Base-by-base conservation (phyloP, 495 filamentous ascomycete genomes). In the Ramalina intermedia region DNA sequence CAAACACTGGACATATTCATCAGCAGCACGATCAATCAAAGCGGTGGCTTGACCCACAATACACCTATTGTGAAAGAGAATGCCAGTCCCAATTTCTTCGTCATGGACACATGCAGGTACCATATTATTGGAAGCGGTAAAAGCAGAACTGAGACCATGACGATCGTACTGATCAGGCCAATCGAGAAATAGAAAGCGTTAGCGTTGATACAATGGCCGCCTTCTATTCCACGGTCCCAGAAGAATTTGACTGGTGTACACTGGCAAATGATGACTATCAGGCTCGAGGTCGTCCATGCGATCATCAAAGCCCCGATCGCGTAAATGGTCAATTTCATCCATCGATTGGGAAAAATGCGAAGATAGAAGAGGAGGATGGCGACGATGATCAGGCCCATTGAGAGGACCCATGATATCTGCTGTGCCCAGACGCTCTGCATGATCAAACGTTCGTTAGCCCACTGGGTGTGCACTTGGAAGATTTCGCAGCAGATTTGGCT, bases 351-450 rank as follows among this genome's bases (percentile, higher is more conserved):
- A 20, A 52, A 52, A 17, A 48, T 37, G 8, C 50, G 50, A 20
- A 47, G 8, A 37, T 52, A 52, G 23, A 52, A 47, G 9, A 52
- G 26, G 5, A 52, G 44, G 27, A 48, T 48, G 17, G 50, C 39
- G 44, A 42, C 24, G 46, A 48, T 48, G 46, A 40, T 39, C 16
- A 48, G 20, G 16, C 36, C 36, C 9, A 24, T 37, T 2, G 33
- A 37, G 21, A 48, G 29, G 3, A 24, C 29, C 46, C 46, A 48
- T 9, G 33, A 9, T 3, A 48, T 37, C 37, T 48, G 46, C 16
- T 48, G 46, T 9, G 37, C 35, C 16, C 35, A 37, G 35, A 48
- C 46, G 27, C 27, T 33, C 27, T 33, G 27, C 11, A 33, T 33
- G 17, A 23, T 14, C 39, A 33, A 33, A 33, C 27, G 27, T 7